Conservation (phyloP, 2,329 filamentous ascomycete species). For the Hypoxylon sp. region DNA sequence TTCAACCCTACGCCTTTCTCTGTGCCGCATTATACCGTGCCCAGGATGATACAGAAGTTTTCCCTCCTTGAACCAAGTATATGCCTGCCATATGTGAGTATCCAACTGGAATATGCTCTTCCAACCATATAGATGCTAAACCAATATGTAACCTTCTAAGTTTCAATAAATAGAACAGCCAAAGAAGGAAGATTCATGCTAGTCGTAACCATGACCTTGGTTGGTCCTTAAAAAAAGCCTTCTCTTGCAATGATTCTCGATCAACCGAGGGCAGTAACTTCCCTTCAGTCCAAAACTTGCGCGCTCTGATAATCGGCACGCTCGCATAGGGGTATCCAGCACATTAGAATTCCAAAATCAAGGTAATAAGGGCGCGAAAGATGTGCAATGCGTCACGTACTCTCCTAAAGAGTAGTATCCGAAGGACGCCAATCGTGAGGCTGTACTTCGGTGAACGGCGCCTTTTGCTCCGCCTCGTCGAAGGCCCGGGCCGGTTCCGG, state of each 20-base stretch:
- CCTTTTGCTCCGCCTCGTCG: slow-evolving; percentile 35
- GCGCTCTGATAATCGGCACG: slow-evolving; percentile 3
- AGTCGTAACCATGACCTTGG: slow-evolving; percentile 13
- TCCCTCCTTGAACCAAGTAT: background rate
- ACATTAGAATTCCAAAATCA: slow-evolving; percentile 4
- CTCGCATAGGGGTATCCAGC: slow-evolving; percentile 23
- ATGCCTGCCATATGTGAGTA: slow-evolving; percentile 3
- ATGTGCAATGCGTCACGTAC: background rate
- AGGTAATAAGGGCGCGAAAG: background rate
- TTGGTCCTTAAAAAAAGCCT: slow-evolving; percentile 8
- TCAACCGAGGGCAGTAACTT: background rate
- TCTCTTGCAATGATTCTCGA: slow-evolving; percentile 5
- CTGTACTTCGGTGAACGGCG: slow-evolving; percentile 34
- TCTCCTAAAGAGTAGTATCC: slow-evolving; percentile 23
- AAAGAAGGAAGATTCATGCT: slow-evolving; percentile 1
- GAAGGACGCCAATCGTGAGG: slow-evolving; percentile 11
- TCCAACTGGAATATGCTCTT: slow-evolving; percentile 6
- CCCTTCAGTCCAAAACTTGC: background rate
- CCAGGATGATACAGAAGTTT: background rate
- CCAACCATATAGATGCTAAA: slow-evolving; percentile 9
- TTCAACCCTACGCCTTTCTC: background rate
- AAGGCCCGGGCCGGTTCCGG: slow-evolving; percentile 5
- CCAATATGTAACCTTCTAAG: slow-evolving; percentile 2
- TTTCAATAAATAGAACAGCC: slow-evolving; percentile 7
- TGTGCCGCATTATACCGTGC: background rate